phyloP scores from a whole-genome alignment of 345 rosid species.

The Pugionium cornutum region DNA sequence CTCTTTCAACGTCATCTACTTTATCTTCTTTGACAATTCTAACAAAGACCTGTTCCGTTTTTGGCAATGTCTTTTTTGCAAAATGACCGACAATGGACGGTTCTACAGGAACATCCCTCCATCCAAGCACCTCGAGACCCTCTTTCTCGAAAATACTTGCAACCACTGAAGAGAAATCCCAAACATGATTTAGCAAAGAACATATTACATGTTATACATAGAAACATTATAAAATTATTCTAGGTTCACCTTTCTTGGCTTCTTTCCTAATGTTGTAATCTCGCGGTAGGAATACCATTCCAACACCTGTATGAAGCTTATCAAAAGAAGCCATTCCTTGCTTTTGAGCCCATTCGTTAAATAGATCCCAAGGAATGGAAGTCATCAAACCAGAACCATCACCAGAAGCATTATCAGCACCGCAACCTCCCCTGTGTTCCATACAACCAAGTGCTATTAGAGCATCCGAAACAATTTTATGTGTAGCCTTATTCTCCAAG shows the following conservation, averaged over 20 bases:
- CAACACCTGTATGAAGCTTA: slow-evolving; percentile 85
- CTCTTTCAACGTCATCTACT: slow-evolving; percentile 91
- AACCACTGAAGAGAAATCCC: slow-evolving; percentile 54
- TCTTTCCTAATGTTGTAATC: slow-evolving; percentile 59
- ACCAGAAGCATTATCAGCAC: slow-evolving; percentile 96
- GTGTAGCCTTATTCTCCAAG: slow-evolving; percentile 83
- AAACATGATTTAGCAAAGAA: slow-evolving; percentile 28
- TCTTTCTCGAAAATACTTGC: slow-evolving; percentile 80
- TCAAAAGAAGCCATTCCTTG: slow-evolving; percentile 79
- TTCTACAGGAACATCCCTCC: slow-evolving; percentile 95
- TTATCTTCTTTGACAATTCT: slow-evolving; percentile 85
- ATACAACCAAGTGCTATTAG: slow-evolving; percentile 92
- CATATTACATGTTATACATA: slow-evolving; percentile 1
- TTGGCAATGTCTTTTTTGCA: slow-evolving; percentile 95
- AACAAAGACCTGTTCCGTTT: slow-evolving; percentile 90
- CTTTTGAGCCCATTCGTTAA: slow-evolving; percentile 72
- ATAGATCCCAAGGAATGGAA: slow-evolving; percentile 93
- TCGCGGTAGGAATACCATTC: slow-evolving; percentile 85
- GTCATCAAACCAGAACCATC: slow-evolving; percentile 98
- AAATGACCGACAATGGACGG: slow-evolving; percentile 79
- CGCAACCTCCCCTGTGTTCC: slow-evolving; percentile 99
- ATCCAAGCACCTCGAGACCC: slow-evolving; percentile 98
- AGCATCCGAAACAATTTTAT: slow-evolving; percentile 72
- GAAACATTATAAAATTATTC: background rate
- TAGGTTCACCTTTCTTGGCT: slow-evolving; percentile 75